Evolutionary conservation across 345 rosid genomes (phyloP).

Genomic region (Populus davidiana): DNA sequence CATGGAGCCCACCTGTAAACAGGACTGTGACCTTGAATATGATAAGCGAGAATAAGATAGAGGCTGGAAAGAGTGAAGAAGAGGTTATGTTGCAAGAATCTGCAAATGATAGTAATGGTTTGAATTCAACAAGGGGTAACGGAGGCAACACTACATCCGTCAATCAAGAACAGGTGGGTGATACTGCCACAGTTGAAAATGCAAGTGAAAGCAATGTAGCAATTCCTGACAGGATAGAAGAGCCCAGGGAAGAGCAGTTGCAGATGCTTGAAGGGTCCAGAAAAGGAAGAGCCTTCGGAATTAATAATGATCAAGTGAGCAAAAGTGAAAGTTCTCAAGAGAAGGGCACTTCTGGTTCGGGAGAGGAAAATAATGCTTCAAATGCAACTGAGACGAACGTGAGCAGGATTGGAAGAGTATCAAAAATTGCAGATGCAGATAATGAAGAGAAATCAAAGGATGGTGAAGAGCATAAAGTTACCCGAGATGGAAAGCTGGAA

Average conservation of each 20-base stretch:
- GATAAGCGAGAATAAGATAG: constrained; percentile 6
- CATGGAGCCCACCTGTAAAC: constrained; percentile 16
- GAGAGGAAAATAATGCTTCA: constrained; percentile 1
- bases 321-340: not conserved
- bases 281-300: constrained; percentile 1
- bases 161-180: not conserved
- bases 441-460: not conserved
- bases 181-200: constrained; percentile 6
- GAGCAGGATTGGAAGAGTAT: not conserved
- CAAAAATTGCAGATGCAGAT: constrained; percentile 8
- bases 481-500: not conserved
- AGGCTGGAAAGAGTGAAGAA: not conserved
- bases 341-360: not conserved
- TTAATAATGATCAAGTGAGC: not conserved
- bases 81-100: constrained; percentile 3
- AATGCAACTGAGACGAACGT: constrained; percentile 6
- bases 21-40: constrained; percentile 6
- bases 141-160: constrained; percentile 2
- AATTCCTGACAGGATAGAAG: not conserved
- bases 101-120: not conserved
- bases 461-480: constrained; percentile 10
- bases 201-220: constrained; percentile 11
- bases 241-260: not conserved
- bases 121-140: constrained; percentile 4
- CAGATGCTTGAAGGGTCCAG: not conserved